These are phyloP conservation scores for Begonia peltatifolia DNA, from an alignment of 306 rosid genomes.

Conservation along the genomic window DNA sequence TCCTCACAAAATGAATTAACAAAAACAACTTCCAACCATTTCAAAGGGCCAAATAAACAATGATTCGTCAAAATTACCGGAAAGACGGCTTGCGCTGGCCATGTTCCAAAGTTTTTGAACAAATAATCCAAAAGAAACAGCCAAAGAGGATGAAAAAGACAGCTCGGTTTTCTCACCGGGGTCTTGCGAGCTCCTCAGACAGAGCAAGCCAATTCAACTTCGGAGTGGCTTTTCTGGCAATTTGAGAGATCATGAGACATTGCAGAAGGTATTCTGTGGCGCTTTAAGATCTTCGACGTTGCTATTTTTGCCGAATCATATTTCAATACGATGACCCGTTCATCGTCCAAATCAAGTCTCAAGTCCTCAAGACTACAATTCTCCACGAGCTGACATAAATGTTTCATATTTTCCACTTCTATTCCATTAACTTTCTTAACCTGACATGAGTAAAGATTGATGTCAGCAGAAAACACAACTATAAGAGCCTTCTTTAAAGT, in stretches of 20 bases:
- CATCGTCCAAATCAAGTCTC: slow-evolving; percentile 82
- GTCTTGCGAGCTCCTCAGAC: slow-evolving; percentile 1
- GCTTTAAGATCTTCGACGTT: slow-evolving; percentile 51
- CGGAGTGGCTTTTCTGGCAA: slow-evolving; percentile 9
- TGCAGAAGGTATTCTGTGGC: slow-evolving; percentile 70
- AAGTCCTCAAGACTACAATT: slow-evolving; percentile 36
- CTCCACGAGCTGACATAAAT: slow-evolving; percentile 62
- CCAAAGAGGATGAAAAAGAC: no score
- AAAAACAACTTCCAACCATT: no score
- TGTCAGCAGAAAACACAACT: not conserved
- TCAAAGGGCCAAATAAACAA: no score
- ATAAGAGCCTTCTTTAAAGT: no score
- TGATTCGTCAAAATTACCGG: no score
- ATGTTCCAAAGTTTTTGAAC: no score
- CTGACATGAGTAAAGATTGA: slow-evolving; percentile 16
- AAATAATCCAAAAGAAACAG: no score
- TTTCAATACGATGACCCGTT: slow-evolving; percentile 62
- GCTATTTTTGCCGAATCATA: slow-evolving; percentile 48
- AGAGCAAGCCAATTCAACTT: slow-evolving; percentile 9
- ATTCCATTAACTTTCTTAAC: slow-evolving; percentile 68
- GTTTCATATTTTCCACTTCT: slow-evolving; percentile 57
- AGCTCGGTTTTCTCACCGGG: no score
- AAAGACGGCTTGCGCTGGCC: no score
- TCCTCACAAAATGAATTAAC: no score
- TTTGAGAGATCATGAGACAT: slow-evolving; percentile 47